A percentile compares a stretch with the other conserved stretches of the same genome.
These are phyloP conservation scores for Beauveria rudraprayagi DNA, from an alignment of 2,329 filamentous ascomycete species.

Conservation along the genomic window DNA sequence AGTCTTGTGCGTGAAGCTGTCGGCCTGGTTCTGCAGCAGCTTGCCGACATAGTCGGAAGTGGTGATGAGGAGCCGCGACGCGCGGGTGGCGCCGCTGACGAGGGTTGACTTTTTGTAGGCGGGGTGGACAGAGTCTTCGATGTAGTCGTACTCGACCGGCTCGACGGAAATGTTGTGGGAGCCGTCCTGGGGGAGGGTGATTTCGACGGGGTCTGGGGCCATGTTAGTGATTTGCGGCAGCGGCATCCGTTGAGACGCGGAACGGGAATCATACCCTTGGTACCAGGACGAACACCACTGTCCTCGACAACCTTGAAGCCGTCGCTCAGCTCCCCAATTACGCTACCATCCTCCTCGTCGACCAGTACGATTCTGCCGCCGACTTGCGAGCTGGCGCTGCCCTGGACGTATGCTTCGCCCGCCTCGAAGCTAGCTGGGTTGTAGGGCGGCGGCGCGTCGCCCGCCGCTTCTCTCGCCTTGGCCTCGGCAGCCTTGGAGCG, in stretches of 20 bases:
- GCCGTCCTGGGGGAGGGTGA: conserved; percentile 62
- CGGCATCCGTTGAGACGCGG: too few relatives aligned
- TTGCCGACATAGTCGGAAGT: conserved; percentile 73
- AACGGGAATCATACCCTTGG: conserved; percentile 58
- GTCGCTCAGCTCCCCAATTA: conserved; percentile 84
- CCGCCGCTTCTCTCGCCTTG: conserved; percentile 33
- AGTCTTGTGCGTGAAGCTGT: conserved; percentile 71
- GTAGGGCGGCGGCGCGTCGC: conserved; percentile 53
- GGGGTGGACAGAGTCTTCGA: conserved; percentile 73
- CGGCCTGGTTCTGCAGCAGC: conserved; percentile 67
- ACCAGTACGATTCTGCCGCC: conserved; percentile 81
- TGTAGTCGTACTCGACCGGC: conserved; percentile 61
- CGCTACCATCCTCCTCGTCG: conserved; percentile 91
- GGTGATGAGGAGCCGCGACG: conserved; percentile 87
- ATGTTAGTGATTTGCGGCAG: neutral
- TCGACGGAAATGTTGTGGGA: conserved; percentile 56
- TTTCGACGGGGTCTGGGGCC: conserved; percentile 62
- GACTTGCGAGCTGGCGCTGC: conserved; percentile 44
- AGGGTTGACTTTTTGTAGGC: conserved; percentile 84
- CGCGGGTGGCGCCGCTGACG: conserved; percentile 78
- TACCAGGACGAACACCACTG: conserved; percentile 68
- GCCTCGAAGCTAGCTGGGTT: conserved; percentile 75
- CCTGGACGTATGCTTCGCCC: conserved; percentile 67
- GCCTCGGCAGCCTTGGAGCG: conserved; percentile 23
- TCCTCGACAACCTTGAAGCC: conserved; percentile 76